These are phyloP conservation scores for Tulasnella calospora DNA, from an alignment of 768 basidiomycete genomes.

Conservation along the genomic window DNA sequence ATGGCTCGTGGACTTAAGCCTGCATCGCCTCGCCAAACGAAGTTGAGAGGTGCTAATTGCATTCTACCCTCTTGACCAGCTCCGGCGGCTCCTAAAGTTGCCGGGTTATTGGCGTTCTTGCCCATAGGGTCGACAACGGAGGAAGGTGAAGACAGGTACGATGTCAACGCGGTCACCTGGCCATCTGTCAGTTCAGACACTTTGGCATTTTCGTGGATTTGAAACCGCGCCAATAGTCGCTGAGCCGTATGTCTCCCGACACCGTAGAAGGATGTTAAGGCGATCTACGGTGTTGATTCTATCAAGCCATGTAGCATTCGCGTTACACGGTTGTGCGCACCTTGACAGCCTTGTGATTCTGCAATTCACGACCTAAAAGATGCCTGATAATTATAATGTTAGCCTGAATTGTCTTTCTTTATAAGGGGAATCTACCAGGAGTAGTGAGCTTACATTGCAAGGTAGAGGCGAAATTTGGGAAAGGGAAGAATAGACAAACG, in stretches of 20 bases:
- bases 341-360: conserved; percentile 23
- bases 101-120: conserved; percentile 18
- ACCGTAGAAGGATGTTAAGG: conserved; percentile 87
- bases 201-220: conserved; percentile 80
- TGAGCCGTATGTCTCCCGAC: conserved; percentile 69
- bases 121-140: conserved; percentile 21
- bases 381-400: conserved; percentile 16
- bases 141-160: conserved; percentile 88
- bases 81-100: conserved; percentile 13
- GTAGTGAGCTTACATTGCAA: neutral
- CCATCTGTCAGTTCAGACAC: conserved; percentile 76
- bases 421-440: neutral
- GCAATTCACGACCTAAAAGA: conserved; percentile 26
- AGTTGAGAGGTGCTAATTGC: neutral
- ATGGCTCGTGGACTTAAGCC: conserved; percentile 18
- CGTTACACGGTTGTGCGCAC: neutral
- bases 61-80: conserved; percentile 4
- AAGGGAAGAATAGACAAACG: neutral
- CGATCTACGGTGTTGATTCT: conserved; percentile 53
- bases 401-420: too few species aligned
- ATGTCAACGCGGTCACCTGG: conserved; percentile 87
- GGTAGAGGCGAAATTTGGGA: neutral
- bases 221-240: conserved; percentile 83
- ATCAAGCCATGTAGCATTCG: neutral
- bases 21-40: conserved; percentile 19